Conservation (phyloP, 495 filamentous ascomycete genomes). For the Podospora conica region DNA sequence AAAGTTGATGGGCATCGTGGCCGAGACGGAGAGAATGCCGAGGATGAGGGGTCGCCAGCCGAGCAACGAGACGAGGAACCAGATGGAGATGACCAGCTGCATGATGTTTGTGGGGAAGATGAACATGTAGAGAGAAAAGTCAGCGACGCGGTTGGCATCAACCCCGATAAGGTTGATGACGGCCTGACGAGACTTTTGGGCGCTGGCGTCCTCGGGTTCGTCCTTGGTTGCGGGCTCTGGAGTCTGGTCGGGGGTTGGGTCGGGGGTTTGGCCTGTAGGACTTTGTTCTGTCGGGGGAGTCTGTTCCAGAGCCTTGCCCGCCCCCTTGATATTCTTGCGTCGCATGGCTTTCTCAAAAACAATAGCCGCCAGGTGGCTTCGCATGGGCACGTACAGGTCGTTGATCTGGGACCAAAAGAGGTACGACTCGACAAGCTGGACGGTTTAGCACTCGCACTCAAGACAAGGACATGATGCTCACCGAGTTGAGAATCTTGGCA, state of each 20-base stretch:
- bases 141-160: constrained; percentile 62
- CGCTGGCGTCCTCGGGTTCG: not conserved
- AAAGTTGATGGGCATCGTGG: constrained; percentile 59
- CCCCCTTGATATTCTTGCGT: constrained; percentile 60
- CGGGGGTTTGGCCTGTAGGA: constrained; percentile 40
- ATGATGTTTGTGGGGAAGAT: constrained; percentile 48
- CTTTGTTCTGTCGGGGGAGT: constrained; percentile 16
- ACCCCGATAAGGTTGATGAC: constrained; percentile 70
- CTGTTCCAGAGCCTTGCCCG: constrained; percentile 12
- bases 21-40: constrained; percentile 52
- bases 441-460: not conserved
- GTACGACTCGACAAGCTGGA: constrained; percentile 54
- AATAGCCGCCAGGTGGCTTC: constrained; percentile 58
- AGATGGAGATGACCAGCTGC: constrained; percentile 53
- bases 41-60: constrained; percentile 61
- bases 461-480: constrained; percentile 19
- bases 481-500: constrained; percentile 41
- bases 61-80: constrained; percentile 58
- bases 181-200: constrained; percentile 54
- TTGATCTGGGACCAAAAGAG: constrained; percentile 44
- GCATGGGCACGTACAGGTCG: constrained; percentile 54
- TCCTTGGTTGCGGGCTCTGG: not conserved
- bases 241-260: constrained; percentile 24
- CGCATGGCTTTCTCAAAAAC: constrained; percentile 69
- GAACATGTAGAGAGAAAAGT: constrained; percentile 59